A percentile compares a stretch with the other conserved stretches of the same genome.
Conservation (phyloP, 2,329 filamentous ascomycete genomes). For the Xylariaceae sp. region DNA sequence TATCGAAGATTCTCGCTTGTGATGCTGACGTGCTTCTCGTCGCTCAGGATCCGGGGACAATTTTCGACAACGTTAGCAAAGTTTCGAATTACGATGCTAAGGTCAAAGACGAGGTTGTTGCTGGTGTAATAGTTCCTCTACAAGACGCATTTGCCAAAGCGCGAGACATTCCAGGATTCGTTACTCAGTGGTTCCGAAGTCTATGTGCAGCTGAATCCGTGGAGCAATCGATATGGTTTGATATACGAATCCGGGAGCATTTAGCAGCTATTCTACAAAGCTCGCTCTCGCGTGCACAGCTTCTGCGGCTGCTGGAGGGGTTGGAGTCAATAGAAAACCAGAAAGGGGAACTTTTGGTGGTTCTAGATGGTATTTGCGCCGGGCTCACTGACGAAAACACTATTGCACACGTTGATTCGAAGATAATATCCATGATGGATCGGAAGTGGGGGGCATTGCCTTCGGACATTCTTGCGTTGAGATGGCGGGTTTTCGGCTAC, state of each 20-base stretch:
- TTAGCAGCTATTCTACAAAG: conserved; percentile 34
- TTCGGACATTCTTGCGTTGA: conserved; percentile 25
- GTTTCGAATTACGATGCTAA: conserved; percentile 20
- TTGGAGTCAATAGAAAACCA: conserved; percentile 27
- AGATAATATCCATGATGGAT: conserved; percentile 33
- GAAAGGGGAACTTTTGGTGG: conserved; percentile 32
- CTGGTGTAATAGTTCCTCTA: conserved; percentile 37
- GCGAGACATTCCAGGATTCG: conserved; percentile 39
- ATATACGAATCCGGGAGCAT: conserved; percentile 26
- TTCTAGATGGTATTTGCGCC: conserved; percentile 38
- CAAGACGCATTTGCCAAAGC: conserved; percentile 39
- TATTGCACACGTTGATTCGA: conserved; percentile 31
- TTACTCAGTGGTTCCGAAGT: conserved; percentile 37
- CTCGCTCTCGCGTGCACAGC: conserved; percentile 37
- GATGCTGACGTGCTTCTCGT: conserved; percentile 44
- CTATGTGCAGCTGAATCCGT: conserved; percentile 22
- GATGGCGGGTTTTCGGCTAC: conserved; percentile 30
- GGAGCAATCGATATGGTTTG: conserved; percentile 29
- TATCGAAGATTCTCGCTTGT: conserved; percentile 41
- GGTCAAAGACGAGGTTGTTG: conserved; percentile 30
- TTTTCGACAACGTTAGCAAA: conserved; percentile 34
- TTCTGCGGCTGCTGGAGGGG: conserved; percentile 36
- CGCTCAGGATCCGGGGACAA: conserved; percentile 29
- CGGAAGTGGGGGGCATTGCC: conserved; percentile 22
- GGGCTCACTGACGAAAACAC: conserved; percentile 36